Percentiles rank a stretch among this genome's conserved stretches.
phyloP scores from a whole-genome alignment of 331 rosid genomes.

The Malus hybrid region DNA sequence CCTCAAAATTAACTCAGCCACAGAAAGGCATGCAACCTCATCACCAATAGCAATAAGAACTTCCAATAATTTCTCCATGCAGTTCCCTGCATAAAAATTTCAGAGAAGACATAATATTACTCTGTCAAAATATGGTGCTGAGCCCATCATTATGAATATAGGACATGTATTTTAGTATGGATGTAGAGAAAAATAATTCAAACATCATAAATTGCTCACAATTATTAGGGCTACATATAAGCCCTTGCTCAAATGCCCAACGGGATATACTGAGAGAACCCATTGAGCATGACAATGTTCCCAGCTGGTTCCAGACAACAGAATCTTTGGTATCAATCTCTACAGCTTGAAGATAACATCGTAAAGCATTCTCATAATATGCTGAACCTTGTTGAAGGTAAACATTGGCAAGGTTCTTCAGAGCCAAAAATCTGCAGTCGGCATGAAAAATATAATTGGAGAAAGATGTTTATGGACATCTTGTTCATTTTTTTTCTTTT shows the following conservation, averaged over 20 bases:
- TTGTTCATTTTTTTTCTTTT: not conserved
- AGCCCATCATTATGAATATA: not conserved
- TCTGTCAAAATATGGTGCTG: not conserved
- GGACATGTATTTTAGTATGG: not conserved
- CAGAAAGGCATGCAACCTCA: constrained; percentile 95
- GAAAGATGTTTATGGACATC: not conserved
- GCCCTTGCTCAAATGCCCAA: constrained; percentile 99
- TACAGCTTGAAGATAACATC: constrained; percentile 95
- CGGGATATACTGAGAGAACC: constrained; percentile 83
- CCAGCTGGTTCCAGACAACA: constrained; percentile 96
- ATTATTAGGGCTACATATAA: constrained; percentile 90
- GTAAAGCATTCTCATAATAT: constrained; percentile 71
- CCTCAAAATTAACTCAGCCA: constrained; percentile 85
- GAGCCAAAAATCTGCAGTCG: constrained; percentile 76
- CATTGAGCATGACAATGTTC: constrained; percentile 91
- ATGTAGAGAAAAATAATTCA: not conserved
- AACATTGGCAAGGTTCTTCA: constrained; percentile 90
- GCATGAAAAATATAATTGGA: constrained; percentile 11
- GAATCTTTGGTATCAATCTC: constrained; percentile 93
- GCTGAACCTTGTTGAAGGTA: constrained; percentile 87
- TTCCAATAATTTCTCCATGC: constrained; percentile 99
- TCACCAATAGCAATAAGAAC: constrained; percentile 96
- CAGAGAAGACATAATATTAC: not conserved
- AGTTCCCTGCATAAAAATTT: constrained; percentile 67
- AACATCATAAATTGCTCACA: constrained; percentile 47